Evolutionary conservation across 2,329 filamentous ascomycete genomes (phyloP).

Genomic region (Penicillium sp.): DNA sequence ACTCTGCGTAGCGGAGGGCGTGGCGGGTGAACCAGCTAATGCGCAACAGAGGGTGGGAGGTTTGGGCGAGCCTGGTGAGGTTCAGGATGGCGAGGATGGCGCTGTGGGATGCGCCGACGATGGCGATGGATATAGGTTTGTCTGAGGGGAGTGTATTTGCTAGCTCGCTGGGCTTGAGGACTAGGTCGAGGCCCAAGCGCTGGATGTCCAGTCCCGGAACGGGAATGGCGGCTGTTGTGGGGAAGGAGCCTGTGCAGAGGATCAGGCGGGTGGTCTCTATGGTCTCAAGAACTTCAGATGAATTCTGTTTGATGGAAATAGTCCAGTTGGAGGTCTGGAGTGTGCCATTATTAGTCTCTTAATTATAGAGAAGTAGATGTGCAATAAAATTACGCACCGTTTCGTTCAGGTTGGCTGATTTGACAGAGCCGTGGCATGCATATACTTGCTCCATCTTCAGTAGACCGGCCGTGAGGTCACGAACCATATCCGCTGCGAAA

Average conservation of each 20-base stretch:
- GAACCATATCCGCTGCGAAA: conserved; percentile 56
- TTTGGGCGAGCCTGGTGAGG: conserved; percentile 52
- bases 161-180: conserved; percentile 54
- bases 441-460: conserved; percentile 36
- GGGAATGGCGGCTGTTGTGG: conserved; percentile 46
- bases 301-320: conserved; percentile 28
- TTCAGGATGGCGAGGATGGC: conserved; percentile 63
- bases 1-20: conserved; percentile 59
- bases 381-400: conserved; percentile 20
- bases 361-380: neutral
- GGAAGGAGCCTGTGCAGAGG: conserved; percentile 59
- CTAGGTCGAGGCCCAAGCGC: conserved; percentile 53
- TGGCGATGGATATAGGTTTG: conserved; percentile 47
- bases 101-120: conserved; percentile 62
- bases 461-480: conserved; percentile 44
- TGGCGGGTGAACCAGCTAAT: conserved; percentile 64
- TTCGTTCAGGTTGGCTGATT: conserved; percentile 30
- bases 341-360: conserved; percentile 11
- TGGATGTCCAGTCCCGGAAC: conserved; percentile 38
- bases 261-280: conserved; percentile 48
- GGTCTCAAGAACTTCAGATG: conserved; percentile 28
- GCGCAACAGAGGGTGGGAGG: conserved; percentile 52
- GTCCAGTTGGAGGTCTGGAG: conserved; percentile 28
- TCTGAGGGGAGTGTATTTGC: conserved; percentile 38
- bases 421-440: conserved; percentile 33